These are phyloP conservation scores for Ophiostoma perfectum DNA, from an alignment of 2,329 filamentous ascomycete genomes.

Conservation along the genomic window DNA sequence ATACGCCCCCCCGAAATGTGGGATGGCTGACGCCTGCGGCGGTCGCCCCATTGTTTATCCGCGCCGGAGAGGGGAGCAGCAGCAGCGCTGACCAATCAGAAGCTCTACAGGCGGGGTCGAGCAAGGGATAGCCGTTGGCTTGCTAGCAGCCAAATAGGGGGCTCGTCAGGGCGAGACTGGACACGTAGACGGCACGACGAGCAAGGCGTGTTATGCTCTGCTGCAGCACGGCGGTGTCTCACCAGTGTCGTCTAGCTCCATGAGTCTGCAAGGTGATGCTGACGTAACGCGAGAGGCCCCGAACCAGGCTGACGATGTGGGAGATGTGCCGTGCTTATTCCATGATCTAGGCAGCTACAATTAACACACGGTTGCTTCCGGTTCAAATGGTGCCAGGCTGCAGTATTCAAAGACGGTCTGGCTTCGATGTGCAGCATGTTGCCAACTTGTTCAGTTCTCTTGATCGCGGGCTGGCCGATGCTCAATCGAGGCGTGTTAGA, in stretches of 20 bases:
- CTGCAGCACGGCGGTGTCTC: neutral
- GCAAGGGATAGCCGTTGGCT: slow-evolving; percentile 10
- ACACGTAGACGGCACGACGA: slow-evolving; percentile 8
- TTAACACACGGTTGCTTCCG: too few relatives aligned
- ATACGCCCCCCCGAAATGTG: slow-evolving; percentile 17
- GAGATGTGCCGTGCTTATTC: neutral
- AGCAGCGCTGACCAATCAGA: slow-evolving; percentile 16
- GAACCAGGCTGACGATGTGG: too few relatives aligned
- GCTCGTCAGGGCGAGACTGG: slow-evolving; percentile 14
- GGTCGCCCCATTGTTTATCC: slow-evolving; percentile 24
- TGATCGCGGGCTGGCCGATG: neutral
- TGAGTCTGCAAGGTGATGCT: neutral
- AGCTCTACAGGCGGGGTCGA: slow-evolving; percentile 19
- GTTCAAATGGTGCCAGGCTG: too few relatives aligned
- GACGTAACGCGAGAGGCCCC: too few relatives aligned
- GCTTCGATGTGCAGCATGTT: neutral
- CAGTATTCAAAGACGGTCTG: neutral
- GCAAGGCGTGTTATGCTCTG: neutral
- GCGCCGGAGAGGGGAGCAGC: slow-evolving; percentile 20
- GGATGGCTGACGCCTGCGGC: slow-evolving; percentile 24
- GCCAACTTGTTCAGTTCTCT: neutral
- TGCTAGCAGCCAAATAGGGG: slow-evolving; percentile 18
- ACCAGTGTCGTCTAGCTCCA: neutral
- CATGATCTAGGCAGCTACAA: too few relatives aligned
- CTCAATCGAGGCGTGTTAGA: neutral